Evolutionary conservation across 139 green algal genomes (phyloP).

Genomic region (Coccomyxa sp.): DNA sequence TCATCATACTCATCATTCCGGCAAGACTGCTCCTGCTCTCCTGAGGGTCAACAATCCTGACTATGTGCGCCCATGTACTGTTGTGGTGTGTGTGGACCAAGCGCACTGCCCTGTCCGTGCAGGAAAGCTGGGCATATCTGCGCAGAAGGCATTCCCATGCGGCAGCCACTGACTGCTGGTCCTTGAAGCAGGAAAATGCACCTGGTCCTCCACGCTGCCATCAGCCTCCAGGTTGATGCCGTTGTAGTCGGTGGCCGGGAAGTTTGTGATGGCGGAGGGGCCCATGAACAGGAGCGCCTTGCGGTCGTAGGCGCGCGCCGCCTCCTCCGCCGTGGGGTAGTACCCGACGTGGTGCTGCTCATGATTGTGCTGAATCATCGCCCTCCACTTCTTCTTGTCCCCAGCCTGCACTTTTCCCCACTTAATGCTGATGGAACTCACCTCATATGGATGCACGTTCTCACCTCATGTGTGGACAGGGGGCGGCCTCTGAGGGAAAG

Average conservation of each 20-base stretch:
- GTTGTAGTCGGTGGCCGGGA: slow-evolving; percentile 25
- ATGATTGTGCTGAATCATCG: slow-evolving; percentile 6
- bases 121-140: no score
- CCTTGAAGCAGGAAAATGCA: neutral
- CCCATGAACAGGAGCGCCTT: slow-evolving; percentile 20
- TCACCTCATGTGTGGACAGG: no score
- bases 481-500: no score
- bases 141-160: no score
- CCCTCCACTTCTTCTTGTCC: neutral
- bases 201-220: neutral
- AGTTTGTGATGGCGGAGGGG: slow-evolving; percentile 41
- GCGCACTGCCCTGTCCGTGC: no score
- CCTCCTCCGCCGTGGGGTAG: slow-evolving; percentile 30
- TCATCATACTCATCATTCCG: no score
- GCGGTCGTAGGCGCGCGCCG: slow-evolving; percentile 33
- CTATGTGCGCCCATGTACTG: no score
- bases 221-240: neutral
- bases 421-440: neutral
- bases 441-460: neutral
- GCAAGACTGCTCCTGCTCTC: no score
- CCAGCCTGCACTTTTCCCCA: neutral
- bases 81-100: no score
- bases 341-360: neutral
- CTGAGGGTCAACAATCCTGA: no score
- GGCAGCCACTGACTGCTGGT: no score